A percentile compares a stretch with the other conserved stretches of the same genome.
phyloP scores from a whole-genome alignment of 257 asterid genomes.

The Ilex asprella region DNA sequence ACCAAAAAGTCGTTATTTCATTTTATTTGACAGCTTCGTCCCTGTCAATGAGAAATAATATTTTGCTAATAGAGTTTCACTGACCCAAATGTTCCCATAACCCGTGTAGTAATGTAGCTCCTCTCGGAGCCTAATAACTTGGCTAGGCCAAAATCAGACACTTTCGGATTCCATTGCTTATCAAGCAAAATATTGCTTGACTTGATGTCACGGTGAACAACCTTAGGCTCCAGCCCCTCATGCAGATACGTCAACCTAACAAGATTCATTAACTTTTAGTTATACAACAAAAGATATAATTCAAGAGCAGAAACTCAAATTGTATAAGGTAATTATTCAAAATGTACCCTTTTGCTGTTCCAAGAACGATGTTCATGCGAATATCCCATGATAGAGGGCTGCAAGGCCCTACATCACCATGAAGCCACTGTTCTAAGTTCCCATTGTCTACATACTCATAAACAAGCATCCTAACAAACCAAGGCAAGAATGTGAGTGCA shows the following conservation, averaged over 20 bases:
- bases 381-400: slow-evolving; percentile 94
- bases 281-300: not conserved
- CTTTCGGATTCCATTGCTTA: slow-evolving; percentile 68
- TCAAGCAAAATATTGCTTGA: slow-evolving; percentile 85
- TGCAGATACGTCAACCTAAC: slow-evolving; percentile 75
- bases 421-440: slow-evolving; percentile 90
- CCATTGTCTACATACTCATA: slow-evolving; percentile 86
- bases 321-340: not conserved
- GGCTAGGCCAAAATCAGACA: slow-evolving; percentile 87
- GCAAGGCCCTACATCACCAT: slow-evolving; percentile 78
- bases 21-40: slow-evolving; percentile 1
- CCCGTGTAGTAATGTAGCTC: slow-evolving; percentile 80
- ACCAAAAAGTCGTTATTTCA: slow-evolving; percentile 2
- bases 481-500: not conserved
- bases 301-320: not conserved
- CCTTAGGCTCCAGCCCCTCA: slow-evolving; percentile 93
- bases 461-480: slow-evolving; percentile 65
- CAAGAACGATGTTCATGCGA: slow-evolving; percentile 82
- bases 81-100: slow-evolving; percentile 96
- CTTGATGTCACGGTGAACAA: slow-evolving; percentile 85
- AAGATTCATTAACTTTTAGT: slow-evolving; percentile 13
- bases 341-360: slow-evolving; percentile 84
- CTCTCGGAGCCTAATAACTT: slow-evolving; percentile 80
- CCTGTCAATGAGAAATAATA: not conserved
- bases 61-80: slow-evolving; percentile 12